Percentiles rank a stretch among this genome's conserved stretches.
phyloP scores from a whole-genome alignment of 495 filamentous ascomycete genomes.

The Daldinia grandis region DNA sequence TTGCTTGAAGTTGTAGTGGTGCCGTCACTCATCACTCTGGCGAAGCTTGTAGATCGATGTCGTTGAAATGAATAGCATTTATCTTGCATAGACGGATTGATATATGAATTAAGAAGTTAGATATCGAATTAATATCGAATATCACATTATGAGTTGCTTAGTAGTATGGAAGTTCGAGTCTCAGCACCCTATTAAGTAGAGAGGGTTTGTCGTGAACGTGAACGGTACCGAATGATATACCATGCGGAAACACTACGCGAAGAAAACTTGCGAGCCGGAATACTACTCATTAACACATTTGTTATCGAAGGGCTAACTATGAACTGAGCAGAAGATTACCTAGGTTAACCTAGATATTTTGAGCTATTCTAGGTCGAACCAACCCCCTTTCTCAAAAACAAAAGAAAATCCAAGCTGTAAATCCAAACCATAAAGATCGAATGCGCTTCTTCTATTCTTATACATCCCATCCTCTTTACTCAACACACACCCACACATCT shows the following conservation, averaged over 20 bases:
- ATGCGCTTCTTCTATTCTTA: neutral
- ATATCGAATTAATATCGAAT: neutral
- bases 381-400: neutral
- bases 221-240: neutral
- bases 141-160: neutral
- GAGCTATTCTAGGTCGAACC: neutral
- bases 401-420: conserved; percentile 7
- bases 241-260: neutral
- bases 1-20: neutral
- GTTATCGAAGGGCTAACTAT: neutral
- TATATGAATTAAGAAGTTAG: neutral
- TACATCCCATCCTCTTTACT: neutral
- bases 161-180: neutral
- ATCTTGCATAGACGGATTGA: neutral
- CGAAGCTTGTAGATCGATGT: neutral
- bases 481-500: neutral
- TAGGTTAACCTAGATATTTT: conserved; percentile 3
- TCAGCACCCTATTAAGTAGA: too few relatives aligned
- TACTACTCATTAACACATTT: neutral
- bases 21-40: neutral
- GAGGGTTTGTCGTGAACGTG: too few relatives aligned
- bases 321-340: neutral
- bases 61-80: neutral
- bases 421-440: conserved; percentile 21
- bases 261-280: neutral